Evolutionary conservation across 2,329 filamentous ascomycete species (phyloP), one percentile per base, ranked within the genome.

Genomic region (Fusarium newnesense): DNA sequence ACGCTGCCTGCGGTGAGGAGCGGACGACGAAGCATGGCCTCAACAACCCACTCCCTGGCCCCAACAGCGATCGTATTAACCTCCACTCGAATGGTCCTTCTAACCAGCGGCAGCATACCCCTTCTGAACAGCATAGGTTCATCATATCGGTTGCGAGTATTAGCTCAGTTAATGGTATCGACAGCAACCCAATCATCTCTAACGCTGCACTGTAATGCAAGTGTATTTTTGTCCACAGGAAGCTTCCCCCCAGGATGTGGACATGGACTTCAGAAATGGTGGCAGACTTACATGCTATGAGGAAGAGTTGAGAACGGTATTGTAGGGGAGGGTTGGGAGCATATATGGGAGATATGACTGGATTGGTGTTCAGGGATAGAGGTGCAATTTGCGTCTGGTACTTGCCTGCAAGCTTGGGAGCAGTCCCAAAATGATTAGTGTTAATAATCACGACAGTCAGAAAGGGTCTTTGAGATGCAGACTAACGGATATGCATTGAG

Each of bases 401-500:
- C 56, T 73, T 64, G 65, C 52, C 50, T 72, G 69, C 69, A 62
- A 59, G 63, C 64, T 70, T 63, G 70, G 56, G 71, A 73, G 75
- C 64, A 67, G 70, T 72, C 67, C 58, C 71, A 67, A 58, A 60
- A 56, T 60, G 34, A 60, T 56, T 60, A 39, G 53, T 52, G 42
- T 60, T 53, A n/a, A 40, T 28, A 40, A 69, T 62, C 70, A 64
- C 57, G 43, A 63, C 65, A 70, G 61, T 62, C 58, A 72, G 53
- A 56, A 69, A 60, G 46, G 60, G 63, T 61, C 70, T 69, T 54
- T 49, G 34, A 57, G 53, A 66, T 76, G 71, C 71, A 76, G 76
- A 70, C 64, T 37, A 67, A 76, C 72, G 69, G 71, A 69, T 70
- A 77, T 77, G 75, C 58, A 77, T 75, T 42, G 49, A 67, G 70